These are phyloP conservation scores for Dothiorella sarmentorum DNA, from an alignment of 2,329 filamentous ascomycete genomes.

Conservation along the genomic window DNA sequence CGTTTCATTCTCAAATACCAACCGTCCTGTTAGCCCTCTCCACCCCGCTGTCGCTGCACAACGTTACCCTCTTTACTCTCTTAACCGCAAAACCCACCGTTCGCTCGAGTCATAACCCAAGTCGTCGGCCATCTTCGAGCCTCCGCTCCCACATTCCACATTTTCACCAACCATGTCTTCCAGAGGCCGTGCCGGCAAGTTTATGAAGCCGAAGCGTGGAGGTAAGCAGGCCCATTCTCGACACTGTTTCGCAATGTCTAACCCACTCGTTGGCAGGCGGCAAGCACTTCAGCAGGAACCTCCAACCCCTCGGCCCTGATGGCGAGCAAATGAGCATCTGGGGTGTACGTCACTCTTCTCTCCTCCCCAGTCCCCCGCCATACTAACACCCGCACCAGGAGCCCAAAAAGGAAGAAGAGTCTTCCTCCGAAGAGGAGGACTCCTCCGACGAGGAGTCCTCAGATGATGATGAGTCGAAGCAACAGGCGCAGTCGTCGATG, in stretches of 20 bases:
- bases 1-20: constrained; percentile 8
- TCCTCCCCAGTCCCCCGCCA: neutral
- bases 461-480: constrained; percentile 41
- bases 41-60: neutral
- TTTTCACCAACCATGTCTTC: constrained; percentile 43
- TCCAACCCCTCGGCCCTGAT: constrained; percentile 82
- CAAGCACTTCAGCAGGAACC: constrained; percentile 90
- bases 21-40: neutral
- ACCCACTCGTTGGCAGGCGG: constrained; percentile 59
- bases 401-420: constrained; percentile 50
- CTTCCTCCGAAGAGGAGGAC: constrained; percentile 32
- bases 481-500: constrained; percentile 49
- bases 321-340: constrained; percentile 89
- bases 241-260: neutral
- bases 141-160: constrained; percentile 6
- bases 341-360: constrained; percentile 54
- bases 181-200: constrained; percentile 85
- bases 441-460: constrained; percentile 42
- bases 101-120: constrained; percentile 2
- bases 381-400: constrained; percentile 29
- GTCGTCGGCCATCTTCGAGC: neutral
- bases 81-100: constrained; percentile 9
- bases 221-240: constrained; percentile 54
- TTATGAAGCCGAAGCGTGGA: constrained; percentile 88
- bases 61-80: neutral